These are phyloP conservation scores for Usnea hakonensis DNA, from an alignment of 495 filamentous ascomycete genomes.

Conservation along the genomic window DNA sequence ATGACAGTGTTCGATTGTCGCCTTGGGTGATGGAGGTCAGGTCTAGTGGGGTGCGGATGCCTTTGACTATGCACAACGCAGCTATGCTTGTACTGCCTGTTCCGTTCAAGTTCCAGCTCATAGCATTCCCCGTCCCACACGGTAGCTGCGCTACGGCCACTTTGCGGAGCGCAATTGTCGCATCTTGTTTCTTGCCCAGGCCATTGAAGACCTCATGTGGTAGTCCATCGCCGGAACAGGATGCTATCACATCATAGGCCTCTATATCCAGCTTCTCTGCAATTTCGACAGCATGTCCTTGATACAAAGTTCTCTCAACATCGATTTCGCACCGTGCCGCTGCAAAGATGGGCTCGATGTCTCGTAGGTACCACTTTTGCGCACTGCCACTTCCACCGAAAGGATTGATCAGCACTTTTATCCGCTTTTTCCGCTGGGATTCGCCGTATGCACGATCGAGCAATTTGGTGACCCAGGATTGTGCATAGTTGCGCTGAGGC, in stretches of 20 bases:
- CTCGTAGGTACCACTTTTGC: slow-evolving; percentile 59
- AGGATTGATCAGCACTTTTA: slow-evolving; percentile 87
- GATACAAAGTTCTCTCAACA: slow-evolving; percentile 62
- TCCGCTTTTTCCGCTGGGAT: slow-evolving; percentile 60
- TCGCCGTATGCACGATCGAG: slow-evolving; percentile 65
- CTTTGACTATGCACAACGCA: slow-evolving; percentile 77
- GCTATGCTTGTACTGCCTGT: slow-evolving; percentile 68
- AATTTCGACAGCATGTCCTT: slow-evolving; percentile 73
- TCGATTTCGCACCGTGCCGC: slow-evolving; percentile 73
- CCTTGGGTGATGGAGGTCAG: slow-evolving; percentile 83
- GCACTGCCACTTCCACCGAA: slow-evolving; percentile 80
- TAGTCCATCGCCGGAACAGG: slow-evolving; percentile 87
- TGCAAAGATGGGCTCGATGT: slow-evolving; percentile 75
- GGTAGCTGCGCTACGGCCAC: slow-evolving; percentile 86
- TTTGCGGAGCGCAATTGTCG: slow-evolving; percentile 61
- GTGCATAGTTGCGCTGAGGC: slow-evolving; percentile 41
- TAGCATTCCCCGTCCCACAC: slow-evolving; percentile 87
- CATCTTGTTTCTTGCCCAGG: slow-evolving; percentile 66
- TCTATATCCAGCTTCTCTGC: slow-evolving; percentile 70
- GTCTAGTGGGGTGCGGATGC: slow-evolving; percentile 71
- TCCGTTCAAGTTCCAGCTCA: slow-evolving; percentile 84
- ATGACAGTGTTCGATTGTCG: slow-evolving; percentile 62
- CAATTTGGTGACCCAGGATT: slow-evolving; percentile 55
- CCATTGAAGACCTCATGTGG: slow-evolving; percentile 96
- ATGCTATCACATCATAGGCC: slow-evolving; percentile 72